Evolutionary conservation across 2,329 filamentous ascomycete genomes (phyloP).

Genomic region (Aureobasidium subglaciale): DNA sequence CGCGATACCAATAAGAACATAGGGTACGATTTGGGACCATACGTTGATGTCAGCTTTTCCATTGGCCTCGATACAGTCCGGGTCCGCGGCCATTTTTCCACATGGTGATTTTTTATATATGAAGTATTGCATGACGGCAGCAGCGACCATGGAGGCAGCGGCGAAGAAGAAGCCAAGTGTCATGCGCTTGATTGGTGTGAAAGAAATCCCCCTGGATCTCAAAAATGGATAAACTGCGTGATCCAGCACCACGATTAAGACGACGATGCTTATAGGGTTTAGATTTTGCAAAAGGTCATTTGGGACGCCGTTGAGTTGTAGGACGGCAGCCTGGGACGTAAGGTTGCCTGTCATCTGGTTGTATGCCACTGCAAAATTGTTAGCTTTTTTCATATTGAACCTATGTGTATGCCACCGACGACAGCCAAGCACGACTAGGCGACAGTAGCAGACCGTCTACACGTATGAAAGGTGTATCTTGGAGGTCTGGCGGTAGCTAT

Average conservation of each 20-base stretch:
- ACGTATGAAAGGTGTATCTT: too few relatives aligned
- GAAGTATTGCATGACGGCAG: conserved; percentile 47
- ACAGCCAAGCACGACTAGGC: too few relatives aligned
- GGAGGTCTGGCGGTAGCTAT: too few relatives aligned
- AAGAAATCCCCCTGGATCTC: conserved; percentile 34
- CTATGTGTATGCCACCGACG: too few relatives aligned
- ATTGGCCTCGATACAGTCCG: conserved; percentile 7
- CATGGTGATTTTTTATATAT: conserved; percentile 50
- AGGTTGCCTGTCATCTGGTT: conserved; percentile 43
- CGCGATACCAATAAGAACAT: conserved; percentile 34
- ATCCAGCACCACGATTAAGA: conserved; percentile 41
- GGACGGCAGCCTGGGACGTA: conserved; percentile 36
- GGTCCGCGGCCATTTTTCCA: conserved; percentile 27
- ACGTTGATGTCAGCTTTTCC: conserved; percentile 31
- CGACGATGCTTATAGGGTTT: conserved; percentile 36
- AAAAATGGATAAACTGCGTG: conserved; percentile 40
- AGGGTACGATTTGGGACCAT: conserved; percentile 37
- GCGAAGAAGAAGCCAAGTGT: conserved; percentile 48
- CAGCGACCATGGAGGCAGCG: conserved; percentile 46
- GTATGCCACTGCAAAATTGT: conserved; percentile 42
- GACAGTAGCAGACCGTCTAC: too few relatives aligned
- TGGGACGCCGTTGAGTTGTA: conserved; percentile 38
- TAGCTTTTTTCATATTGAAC: neutral
- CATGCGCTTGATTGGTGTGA: conserved; percentile 48
- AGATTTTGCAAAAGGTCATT: conserved; percentile 40